Base-by-base conservation (phyloP, 2,329 filamentous ascomycete genomes). In the Thyridium curvatum region DNA sequence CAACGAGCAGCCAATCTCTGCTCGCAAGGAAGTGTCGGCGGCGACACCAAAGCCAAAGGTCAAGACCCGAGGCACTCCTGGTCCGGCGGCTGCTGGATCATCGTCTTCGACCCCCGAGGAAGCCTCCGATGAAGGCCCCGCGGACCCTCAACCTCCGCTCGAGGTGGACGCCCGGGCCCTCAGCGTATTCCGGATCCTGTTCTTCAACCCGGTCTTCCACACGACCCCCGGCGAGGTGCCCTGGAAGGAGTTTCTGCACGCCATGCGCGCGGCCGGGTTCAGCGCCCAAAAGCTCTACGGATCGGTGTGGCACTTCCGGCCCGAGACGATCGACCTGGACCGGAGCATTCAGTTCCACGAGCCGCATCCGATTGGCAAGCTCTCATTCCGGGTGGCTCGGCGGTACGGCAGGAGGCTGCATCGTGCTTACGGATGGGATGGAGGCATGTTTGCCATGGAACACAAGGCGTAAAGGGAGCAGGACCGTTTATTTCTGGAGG, bases 311-410 rank as follows among this genome's bases (percentile, higher is more conserved):
- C 71, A 78, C 10, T 82, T 82, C 43, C 61, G 58, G 12, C 70
- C 69, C 4, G 51, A 51, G 4, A 47, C 46, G 3, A 42, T 66
- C 16, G 62, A 69, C 38, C 6, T 26, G 21, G 21, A 26, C 6
- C 54, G 68, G 4, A 66, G 64, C 17, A 81, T 82, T 26, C 71
- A 77, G 39, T 76, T 81, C 43, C 74, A 82, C 44, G 74, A 80
- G 48, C 77, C 77, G 3, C 76, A 82, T 52, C 73, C 75, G 0
- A 51, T 50, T 2, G 56, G 58, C 1, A 79, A 80, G 53, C 61
- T 82, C 4, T 56, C 68, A 0, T 73, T 70, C 42, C 45, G 46
- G 2, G 54, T 52, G 31, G 73, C 71, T 1, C 59, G 73, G 34
- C 52, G 65, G 2, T 56, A 66, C 45, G 77, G 74, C 0, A 55